phyloP scores from a whole-genome alignment of 1,284 basidiomycete genomes.

The Naganishia sp. region DNA sequence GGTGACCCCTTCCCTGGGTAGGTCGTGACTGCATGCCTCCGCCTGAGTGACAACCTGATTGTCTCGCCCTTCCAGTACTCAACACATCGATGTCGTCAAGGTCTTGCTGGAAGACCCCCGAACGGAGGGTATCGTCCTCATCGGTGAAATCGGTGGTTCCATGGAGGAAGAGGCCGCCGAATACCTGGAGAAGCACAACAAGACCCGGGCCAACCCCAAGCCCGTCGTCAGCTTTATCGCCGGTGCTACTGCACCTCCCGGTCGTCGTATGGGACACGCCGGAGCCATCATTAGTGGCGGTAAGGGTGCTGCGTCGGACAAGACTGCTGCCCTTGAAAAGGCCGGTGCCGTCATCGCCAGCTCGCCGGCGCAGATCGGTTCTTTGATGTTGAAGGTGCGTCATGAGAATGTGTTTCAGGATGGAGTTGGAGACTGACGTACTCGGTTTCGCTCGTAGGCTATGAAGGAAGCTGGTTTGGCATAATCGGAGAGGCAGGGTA shows the following conservation, averaged over 20 bases:
- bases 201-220: constrained; percentile 81
- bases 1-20: constrained; percentile 96
- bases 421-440: constrained; percentile 18
- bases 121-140: constrained; percentile 94
- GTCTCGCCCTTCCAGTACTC: constrained; percentile 59
- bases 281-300: constrained; percentile 98
- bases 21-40: not conserved
- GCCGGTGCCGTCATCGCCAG: constrained; percentile 94
- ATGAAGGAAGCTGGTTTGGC: constrained; percentile 82
- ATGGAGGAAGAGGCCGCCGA: constrained; percentile 99
- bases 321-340: constrained; percentile 88
- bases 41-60: not conserved
- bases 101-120: constrained; percentile 91
- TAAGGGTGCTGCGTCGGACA: constrained; percentile 94
- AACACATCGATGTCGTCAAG: constrained; percentile 94
- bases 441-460: constrained; percentile 57
- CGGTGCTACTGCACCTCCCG: constrained; percentile 94
- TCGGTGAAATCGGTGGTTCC: constrained; percentile 97
- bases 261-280: constrained; percentile 97
- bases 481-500: constrained; percentile 50
- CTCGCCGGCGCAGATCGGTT: constrained; percentile 92
- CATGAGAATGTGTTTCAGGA: not conserved
- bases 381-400: constrained; percentile 85
- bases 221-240: constrained; percentile 98
- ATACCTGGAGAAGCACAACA: constrained; percentile 90